These are phyloP conservation scores for Alternaria sp. DNA, from an alignment of 2,329 filamentous ascomycete species.

Conservation along the genomic window DNA sequence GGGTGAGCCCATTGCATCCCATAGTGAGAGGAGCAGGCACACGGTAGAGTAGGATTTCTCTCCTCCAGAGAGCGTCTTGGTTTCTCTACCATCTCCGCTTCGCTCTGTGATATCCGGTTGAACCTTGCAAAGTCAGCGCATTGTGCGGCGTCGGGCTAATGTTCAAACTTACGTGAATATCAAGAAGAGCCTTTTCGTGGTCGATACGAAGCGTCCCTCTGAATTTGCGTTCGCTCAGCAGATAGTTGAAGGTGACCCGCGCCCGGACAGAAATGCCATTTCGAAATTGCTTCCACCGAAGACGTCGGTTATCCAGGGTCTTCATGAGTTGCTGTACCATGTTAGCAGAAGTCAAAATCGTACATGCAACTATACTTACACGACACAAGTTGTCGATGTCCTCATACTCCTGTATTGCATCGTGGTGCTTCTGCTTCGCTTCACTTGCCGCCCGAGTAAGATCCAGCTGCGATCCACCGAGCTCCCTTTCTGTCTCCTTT, in stretches of 20 bases:
- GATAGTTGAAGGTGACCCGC: constrained; percentile 84
- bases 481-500: constrained; percentile 36
- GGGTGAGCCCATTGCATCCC: constrained; percentile 98
- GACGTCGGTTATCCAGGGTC: constrained; percentile 73
- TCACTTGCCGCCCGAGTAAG: constrained; percentile 35
- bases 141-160: background rate
- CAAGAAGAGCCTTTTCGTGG: constrained; percentile 75
- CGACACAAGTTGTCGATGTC: constrained; percentile 25
- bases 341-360: constrained; percentile 7
- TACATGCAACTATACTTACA: constrained; percentile 17
- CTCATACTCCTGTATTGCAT: constrained; percentile 30
- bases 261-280: constrained; percentile 85
- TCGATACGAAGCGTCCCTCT: constrained; percentile 82
- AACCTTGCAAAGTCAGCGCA: constrained; percentile 52
- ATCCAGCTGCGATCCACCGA: constrained; percentile 47
- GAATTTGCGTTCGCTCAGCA: constrained; percentile 89
- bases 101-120: constrained; percentile 74
- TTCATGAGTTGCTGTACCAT: constrained; percentile 59
- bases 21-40: constrained; percentile 88
- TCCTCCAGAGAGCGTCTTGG: constrained; percentile 91
- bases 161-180: constrained; percentile 68
- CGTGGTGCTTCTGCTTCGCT: constrained; percentile 39
- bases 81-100: constrained; percentile 76
- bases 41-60: constrained; percentile 99
- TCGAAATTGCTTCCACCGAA: constrained; percentile 83